phyloP scores from a whole-genome alignment of 2,329 filamentous ascomycete genomes.

The Byssothecium circinans region DNA sequence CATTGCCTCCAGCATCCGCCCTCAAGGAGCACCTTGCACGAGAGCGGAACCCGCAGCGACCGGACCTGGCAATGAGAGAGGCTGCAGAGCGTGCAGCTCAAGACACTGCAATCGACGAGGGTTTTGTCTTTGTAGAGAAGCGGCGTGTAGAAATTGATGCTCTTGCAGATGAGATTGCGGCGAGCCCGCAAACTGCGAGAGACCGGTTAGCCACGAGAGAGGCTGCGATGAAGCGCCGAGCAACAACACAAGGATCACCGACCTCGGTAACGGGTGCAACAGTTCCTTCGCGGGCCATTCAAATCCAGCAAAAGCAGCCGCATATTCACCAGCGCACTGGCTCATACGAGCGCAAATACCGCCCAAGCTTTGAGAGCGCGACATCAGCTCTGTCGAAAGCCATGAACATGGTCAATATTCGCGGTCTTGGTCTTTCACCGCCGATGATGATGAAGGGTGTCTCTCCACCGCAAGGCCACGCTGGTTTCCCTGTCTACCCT shows the following conservation, averaged over 20 bases:
- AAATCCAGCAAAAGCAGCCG: conserved; percentile 69
- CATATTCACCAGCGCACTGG: conserved; percentile 67
- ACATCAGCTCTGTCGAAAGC: conserved; percentile 94
- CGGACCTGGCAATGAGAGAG: conserved; percentile 44
- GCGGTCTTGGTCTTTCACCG: conserved; percentile 70
- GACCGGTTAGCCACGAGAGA: conserved; percentile 55
- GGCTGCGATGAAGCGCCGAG: conserved; percentile 69
- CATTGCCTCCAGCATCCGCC: conserved; percentile 48
- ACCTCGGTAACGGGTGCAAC: conserved; percentile 70
- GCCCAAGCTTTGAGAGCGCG: conserved; percentile 71
- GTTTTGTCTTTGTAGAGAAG: conserved; percentile 96
- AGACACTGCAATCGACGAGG: conserved; percentile 86
- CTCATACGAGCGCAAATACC: conserved; percentile 81
- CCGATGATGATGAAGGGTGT: conserved; percentile 61
- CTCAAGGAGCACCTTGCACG: conserved; percentile 53
- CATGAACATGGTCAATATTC: conserved; percentile 84
- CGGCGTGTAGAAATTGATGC: conserved; percentile 95
- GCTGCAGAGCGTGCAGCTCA: conserved; percentile 71
- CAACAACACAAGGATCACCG: conserved; percentile 75
- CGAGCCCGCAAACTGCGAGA: conserved; percentile 66
- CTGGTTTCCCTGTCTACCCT: conserved; percentile 82
- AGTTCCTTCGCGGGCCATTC: conserved; percentile 71
- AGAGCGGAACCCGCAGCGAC: conserved; percentile 46
- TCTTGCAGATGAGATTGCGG: conserved; percentile 90
- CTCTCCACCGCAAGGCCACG: conserved; percentile 75